A percentile compares a stretch with the other conserved stretches of the same genome.
Conservation (phyloP, 805 yeast genomes). For the Metschnikowia similis region DNA sequence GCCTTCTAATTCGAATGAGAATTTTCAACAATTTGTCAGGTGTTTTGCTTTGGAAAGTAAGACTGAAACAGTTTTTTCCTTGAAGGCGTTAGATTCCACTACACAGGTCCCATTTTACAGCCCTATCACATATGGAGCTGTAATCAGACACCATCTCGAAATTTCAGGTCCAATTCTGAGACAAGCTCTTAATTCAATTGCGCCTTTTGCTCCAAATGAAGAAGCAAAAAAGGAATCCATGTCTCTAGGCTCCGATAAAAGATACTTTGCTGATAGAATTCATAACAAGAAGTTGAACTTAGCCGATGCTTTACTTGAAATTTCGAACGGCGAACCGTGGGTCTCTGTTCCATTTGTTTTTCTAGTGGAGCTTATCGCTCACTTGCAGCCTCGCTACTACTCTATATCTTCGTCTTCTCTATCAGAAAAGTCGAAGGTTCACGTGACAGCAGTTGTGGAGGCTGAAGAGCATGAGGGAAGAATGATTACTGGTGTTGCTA, state of each 20-base stretch:
- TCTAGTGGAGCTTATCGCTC: slow-evolving; percentile 73
- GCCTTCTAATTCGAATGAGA: slow-evolving; percentile 84
- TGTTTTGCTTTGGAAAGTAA: slow-evolving; percentile 58
- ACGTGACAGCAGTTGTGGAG: slow-evolving; percentile 92
- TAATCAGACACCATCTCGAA: slow-evolving; percentile 81
- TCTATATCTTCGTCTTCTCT: slow-evolving; percentile 89
- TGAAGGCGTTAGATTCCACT: slow-evolving; percentile 70
- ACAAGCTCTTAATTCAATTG: slow-evolving; percentile 68
- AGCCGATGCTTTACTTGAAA: slow-evolving; percentile 62
- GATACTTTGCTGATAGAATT: slow-evolving; percentile 60
- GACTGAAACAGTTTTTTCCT: slow-evolving; percentile 52
- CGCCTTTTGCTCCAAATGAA: slow-evolving; percentile 75
- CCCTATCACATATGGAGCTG: slow-evolving; percentile 87
- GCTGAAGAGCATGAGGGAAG: slow-evolving; percentile 35
- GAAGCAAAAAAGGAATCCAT: slow-evolving; percentile 47
- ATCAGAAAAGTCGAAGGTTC: slow-evolving; percentile 68
- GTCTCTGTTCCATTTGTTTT: slow-evolving; percentile 73
- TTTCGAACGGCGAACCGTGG: slow-evolving; percentile 74
- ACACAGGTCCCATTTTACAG: slow-evolving; percentile 60
- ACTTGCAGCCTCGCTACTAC: slow-evolving; percentile 90
- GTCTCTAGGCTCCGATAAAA: slow-evolving; percentile 64
- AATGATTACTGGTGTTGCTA: slow-evolving; percentile 78
- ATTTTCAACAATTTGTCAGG: slow-evolving; percentile 59
- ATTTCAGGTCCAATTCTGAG: slow-evolving; percentile 92
- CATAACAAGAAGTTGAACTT: slow-evolving; percentile 60